Conservation (phyloP, 2,329 filamentous ascomycete genomes). For the Alternaria gansuensis region DNA sequence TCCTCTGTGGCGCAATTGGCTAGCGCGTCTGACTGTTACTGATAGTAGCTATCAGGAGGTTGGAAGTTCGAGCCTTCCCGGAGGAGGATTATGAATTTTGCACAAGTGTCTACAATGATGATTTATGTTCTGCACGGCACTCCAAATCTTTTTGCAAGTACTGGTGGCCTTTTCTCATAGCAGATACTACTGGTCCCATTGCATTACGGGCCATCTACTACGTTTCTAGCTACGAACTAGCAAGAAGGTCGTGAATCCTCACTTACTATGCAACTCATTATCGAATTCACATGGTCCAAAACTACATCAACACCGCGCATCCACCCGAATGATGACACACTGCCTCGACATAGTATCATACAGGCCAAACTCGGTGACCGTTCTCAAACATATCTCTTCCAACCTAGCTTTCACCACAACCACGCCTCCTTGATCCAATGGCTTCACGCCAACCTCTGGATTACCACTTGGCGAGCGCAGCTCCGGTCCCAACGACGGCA, state of each 20-base stretch:
- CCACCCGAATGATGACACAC: conserved; percentile 45
- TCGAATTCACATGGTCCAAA: not conserved
- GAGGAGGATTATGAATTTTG: conserved; percentile 36
- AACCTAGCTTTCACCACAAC: conserved; percentile 42
- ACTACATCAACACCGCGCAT: conserved; percentile 41
- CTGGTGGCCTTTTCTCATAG: not conserved
- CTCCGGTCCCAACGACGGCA: conserved; percentile 34
- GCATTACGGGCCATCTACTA: not conserved
- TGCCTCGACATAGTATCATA: conserved; percentile 50
- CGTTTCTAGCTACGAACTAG: not conserved
- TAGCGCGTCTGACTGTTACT: conserved; percentile 69
- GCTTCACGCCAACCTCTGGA: conserved; percentile 33
- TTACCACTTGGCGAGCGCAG: conserved; percentile 29
- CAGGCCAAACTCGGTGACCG: conserved; percentile 48
- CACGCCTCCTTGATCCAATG: conserved; percentile 22
- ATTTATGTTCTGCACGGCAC: not conserved
- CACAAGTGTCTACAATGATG: not conserved
- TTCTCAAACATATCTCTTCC: conserved; percentile 48
- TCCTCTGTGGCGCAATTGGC: conserved; percentile 60
- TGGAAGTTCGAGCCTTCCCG: conserved; percentile 43
- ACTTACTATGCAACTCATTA: not conserved
- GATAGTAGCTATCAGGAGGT: conserved; percentile 31
- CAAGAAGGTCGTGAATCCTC: not conserved
- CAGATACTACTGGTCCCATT: not conserved
- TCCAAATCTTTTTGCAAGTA: not conserved